phyloP scores from a whole-genome alignment of 2,329 filamentous ascomycete genomes.

The Rhinocladiella similis region DNA sequence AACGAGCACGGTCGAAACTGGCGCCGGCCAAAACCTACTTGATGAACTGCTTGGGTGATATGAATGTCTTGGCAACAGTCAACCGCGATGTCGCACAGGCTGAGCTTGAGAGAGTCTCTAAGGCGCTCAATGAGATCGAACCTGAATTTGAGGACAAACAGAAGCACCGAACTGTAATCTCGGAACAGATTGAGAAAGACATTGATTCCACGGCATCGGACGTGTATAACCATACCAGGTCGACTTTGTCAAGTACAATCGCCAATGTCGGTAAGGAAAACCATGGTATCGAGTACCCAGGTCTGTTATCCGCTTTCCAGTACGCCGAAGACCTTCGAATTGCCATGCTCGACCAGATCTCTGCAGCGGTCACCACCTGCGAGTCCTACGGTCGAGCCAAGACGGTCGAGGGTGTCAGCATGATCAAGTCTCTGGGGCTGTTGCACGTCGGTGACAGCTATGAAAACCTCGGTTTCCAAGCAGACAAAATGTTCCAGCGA shows the following conservation, averaged over 20 bases:
- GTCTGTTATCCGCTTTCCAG: slow-evolving; percentile 79
- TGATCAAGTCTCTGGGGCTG: slow-evolving; percentile 85
- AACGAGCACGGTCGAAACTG: slow-evolving; percentile 90
- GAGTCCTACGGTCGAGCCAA: slow-evolving; percentile 81
- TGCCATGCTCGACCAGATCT: slow-evolving; percentile 87
- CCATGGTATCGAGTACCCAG: slow-evolving; percentile 82
- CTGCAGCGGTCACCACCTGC: slow-evolving; percentile 72
- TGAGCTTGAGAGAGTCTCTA: slow-evolving; percentile 79
- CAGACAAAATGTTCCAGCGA: slow-evolving; percentile 91
- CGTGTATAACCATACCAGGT: slow-evolving; percentile 80
- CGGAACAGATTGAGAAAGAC: slow-evolving; percentile 75
- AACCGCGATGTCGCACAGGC: slow-evolving; percentile 84
- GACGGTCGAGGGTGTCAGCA: slow-evolving; percentile 77
- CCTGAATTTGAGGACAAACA: slow-evolving; percentile 82
- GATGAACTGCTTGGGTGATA: slow-evolving; percentile 85
- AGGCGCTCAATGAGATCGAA: slow-evolving; percentile 78
- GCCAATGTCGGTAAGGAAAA: slow-evolving; percentile 72
- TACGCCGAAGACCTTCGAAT: slow-evolving; percentile 92
- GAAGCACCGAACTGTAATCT: slow-evolving; percentile 75
- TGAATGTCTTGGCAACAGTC: slow-evolving; percentile 77
- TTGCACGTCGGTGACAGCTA: slow-evolving; percentile 87
- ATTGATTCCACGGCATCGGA: slow-evolving; percentile 85
- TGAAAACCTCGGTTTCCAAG: slow-evolving; percentile 79
- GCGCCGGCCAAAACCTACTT: slow-evolving; percentile 95
- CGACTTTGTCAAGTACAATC: slow-evolving; percentile 74